phyloP scores from a whole-genome alignment of 257 asterid species.

The Cordia subcordata region DNA sequence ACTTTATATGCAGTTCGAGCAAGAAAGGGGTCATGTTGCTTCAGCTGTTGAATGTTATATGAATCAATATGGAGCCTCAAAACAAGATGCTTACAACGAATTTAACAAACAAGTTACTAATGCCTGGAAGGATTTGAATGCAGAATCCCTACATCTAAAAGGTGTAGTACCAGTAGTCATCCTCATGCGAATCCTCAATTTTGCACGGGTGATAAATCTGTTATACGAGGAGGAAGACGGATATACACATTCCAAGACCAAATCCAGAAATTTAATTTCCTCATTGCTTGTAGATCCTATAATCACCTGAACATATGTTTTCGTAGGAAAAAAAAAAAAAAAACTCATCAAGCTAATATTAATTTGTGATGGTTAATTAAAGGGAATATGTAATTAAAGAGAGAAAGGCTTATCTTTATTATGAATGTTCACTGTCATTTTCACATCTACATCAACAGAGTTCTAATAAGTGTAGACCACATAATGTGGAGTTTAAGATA shows the following conservation, averaged over 20 bases:
- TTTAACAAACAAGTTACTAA: not conserved
- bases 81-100: constrained; percentile 8
- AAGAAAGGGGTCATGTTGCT: not conserved
- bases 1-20: constrained; percentile 23
- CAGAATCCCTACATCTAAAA: not conserved
- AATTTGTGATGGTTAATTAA: no score
- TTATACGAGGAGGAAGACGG: constrained; percentile 21
- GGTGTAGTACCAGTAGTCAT: constrained; percentile 5
- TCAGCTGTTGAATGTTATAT: constrained; percentile 26
- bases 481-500: no score
- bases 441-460: no score
- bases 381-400: no score
- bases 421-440: no score
- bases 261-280: constrained; percentile 10
- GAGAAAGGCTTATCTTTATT: no score
- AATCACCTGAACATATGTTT: no score
- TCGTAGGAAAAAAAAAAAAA: no score
- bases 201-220: constrained; percentile 16
- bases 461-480: no score
- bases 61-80: constrained; percentile 7
- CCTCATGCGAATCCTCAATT: constrained; percentile 19
- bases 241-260: constrained; percentile 16
- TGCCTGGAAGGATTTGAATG: constrained; percentile 19
- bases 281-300: no score
- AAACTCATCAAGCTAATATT: no score